These are phyloP conservation scores for Cercospora nicotianae DNA, from an alignment of 2,329 filamentous ascomycete genomes.

Conservation along the genomic window DNA sequence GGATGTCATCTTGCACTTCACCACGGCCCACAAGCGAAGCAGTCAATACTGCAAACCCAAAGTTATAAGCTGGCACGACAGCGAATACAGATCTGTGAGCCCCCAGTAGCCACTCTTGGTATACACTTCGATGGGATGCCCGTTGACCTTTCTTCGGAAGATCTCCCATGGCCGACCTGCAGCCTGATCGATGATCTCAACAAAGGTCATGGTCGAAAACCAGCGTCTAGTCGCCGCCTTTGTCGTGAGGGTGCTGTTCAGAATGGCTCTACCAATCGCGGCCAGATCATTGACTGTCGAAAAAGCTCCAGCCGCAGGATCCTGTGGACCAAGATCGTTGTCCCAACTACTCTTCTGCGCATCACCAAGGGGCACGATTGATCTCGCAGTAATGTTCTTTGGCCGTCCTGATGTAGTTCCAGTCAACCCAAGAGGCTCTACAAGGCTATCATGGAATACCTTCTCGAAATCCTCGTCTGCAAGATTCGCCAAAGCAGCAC, in stretches of 20 bases:
- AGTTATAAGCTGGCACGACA: constrained; percentile 51
- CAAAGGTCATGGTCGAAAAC: constrained; percentile 47
- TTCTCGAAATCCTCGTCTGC: neutral
- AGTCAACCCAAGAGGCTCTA: constrained; percentile 19
- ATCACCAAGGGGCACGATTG: constrained; percentile 22
- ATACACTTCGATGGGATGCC: constrained; percentile 50
- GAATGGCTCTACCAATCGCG: constrained; percentile 44
- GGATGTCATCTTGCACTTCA: constrained; percentile 16
- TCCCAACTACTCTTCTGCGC: constrained; percentile 21
- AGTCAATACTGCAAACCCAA: constrained; percentile 46
- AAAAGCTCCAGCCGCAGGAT: constrained; percentile 29
- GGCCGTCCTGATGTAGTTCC: constrained; percentile 21
- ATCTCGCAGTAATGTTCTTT: constrained; percentile 6
- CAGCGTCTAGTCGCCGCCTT: constrained; percentile 45
- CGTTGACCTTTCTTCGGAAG: constrained; percentile 42
- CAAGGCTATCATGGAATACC: constrained; percentile 18
- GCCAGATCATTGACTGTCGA: constrained; percentile 27
- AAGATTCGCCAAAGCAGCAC: constrained; percentile 19
- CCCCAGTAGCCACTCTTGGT: constrained; percentile 49
- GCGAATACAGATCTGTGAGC: constrained; percentile 33
- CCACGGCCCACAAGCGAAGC: constrained; percentile 27
- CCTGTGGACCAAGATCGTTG: constrained; percentile 39
- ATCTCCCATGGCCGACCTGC: constrained; percentile 55
- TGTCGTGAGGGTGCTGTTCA: constrained; percentile 46
- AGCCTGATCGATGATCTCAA: constrained; percentile 40